Conservation (phyloP, 2,329 filamentous ascomycete species). For the Zasmidium citrigriseum region DNA sequence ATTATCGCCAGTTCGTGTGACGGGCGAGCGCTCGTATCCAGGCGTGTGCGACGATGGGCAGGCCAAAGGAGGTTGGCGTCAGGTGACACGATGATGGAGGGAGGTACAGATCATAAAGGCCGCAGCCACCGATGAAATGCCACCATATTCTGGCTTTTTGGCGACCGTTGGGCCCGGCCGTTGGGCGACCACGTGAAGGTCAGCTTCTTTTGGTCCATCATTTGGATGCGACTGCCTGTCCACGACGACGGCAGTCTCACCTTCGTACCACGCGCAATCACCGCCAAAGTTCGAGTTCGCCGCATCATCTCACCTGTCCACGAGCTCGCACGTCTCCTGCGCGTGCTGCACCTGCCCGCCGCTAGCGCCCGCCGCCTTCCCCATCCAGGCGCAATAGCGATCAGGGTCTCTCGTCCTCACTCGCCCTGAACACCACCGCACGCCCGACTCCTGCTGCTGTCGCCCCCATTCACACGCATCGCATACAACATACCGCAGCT, state of each 20-base stretch:
- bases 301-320: no score
- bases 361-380: no score
- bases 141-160: background rate
- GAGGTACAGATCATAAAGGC: background rate
- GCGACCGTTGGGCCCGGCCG: background rate
- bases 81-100: background rate
- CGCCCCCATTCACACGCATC: background rate
- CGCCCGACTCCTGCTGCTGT: background rate
- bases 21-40: background rate
- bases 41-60: background rate
- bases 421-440: no score
- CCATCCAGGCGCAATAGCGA: no score
- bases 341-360: no score
- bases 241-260: no score
- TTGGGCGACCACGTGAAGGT: background rate
- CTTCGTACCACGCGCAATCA: no score
- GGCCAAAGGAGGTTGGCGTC: background rate
- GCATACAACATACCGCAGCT: slow-evolving; percentile 9
- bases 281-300: no score
- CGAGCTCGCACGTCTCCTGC: no score
- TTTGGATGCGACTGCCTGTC: no score
- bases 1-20: background rate
- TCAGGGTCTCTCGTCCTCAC: no score
- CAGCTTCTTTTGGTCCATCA: no score
- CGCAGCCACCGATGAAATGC: background rate